Conservation (phyloP, 1,284 basidiomycete species). For the Tremellales sp. region DNA sequence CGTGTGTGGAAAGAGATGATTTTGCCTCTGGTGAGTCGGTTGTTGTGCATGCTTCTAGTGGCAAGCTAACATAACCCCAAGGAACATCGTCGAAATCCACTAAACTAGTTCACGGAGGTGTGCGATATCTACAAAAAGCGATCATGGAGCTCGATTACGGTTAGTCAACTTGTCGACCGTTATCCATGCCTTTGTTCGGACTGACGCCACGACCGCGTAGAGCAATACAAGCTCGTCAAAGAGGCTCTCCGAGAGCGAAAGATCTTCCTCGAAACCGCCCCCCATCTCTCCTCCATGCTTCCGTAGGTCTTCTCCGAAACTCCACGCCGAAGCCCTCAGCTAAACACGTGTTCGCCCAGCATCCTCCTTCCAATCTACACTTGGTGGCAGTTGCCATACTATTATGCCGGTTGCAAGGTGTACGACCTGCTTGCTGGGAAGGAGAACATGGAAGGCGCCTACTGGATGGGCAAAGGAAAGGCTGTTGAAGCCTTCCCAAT, state of each 20-base stretch:
- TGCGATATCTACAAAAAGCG: constrained; percentile 95
- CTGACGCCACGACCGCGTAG: constrained; percentile 16
- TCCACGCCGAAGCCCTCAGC: not conserved
- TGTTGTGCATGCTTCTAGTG: constrained; percentile 52
- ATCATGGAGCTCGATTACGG: constrained; percentile 92
- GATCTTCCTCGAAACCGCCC: constrained; percentile 93
- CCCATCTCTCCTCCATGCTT: constrained; percentile 85
- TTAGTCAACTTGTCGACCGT: constrained; percentile 21
- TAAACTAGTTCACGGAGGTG: constrained; percentile 96
- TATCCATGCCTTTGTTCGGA: not conserved
- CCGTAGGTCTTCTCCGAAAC: constrained; percentile 53
- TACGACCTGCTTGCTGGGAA: constrained; percentile 93
- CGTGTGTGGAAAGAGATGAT: constrained; percentile 89
- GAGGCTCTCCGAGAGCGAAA: constrained; percentile 90
- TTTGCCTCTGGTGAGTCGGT: constrained; percentile 87
- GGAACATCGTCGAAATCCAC: constrained; percentile 96
- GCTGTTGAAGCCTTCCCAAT: constrained; percentile 94
- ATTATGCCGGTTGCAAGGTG: constrained; percentile 91
- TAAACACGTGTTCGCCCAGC: constrained; percentile 11
- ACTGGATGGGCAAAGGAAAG: constrained; percentile 89
- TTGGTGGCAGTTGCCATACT: constrained; percentile 97
- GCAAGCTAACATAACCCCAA: too few species aligned
- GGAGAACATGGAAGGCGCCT: constrained; percentile 95
- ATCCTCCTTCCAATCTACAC: constrained; percentile 53
- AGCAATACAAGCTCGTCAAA: constrained; percentile 91